Conservation (phyloP, 2,329 filamentous ascomycete genomes). For the Fusarium papillatum region DNA sequence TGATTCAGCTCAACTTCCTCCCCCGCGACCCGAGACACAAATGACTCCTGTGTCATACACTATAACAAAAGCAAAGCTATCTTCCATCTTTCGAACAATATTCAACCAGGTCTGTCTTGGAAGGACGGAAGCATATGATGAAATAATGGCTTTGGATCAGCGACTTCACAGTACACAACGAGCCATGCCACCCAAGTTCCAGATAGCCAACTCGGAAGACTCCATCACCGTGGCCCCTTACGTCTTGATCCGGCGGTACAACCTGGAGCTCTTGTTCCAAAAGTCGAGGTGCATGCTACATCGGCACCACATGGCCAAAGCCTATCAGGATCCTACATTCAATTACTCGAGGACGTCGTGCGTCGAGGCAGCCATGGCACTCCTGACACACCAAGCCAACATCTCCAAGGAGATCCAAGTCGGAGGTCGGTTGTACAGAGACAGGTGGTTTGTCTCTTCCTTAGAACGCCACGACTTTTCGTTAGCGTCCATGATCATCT, state of each 20-base stretch:
- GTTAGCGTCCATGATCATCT: conserved; percentile 34
- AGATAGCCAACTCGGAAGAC: conserved; percentile 25
- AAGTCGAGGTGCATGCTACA: conserved; percentile 32
- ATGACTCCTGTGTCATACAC: conserved; percentile 23
- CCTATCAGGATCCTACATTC: conserved; percentile 25
- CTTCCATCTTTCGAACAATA: conserved; percentile 25
- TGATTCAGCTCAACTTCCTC: conserved; percentile 16
- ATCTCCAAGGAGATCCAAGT: conserved; percentile 35
- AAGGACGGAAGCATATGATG: conserved; percentile 18
- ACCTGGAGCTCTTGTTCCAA: conserved; percentile 30
- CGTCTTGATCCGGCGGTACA: conserved; percentile 30
- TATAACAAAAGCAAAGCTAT: conserved; percentile 1
- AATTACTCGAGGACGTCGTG: conserved; percentile 25
- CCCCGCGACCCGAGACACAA: conserved; percentile 21
- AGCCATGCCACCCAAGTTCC: conserved; percentile 23
- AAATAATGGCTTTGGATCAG: conserved; percentile 33
- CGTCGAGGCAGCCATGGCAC: conserved; percentile 31
- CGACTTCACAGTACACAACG: conserved; percentile 17
- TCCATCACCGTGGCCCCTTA: conserved; percentile 25
- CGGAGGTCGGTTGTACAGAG: conserved; percentile 16
- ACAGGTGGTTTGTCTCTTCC: conserved; percentile 33
- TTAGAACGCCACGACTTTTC: conserved; percentile 34
- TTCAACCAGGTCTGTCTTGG: conserved; percentile 36
- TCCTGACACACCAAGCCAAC: conserved; percentile 15
- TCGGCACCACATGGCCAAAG: conserved; percentile 31